Evolutionary conservation across 306 rosid genomes (phyloP), one percentile per base, ranked within the genome.

Genomic region (barrel medic (Medicago truncatula)): DNA sequence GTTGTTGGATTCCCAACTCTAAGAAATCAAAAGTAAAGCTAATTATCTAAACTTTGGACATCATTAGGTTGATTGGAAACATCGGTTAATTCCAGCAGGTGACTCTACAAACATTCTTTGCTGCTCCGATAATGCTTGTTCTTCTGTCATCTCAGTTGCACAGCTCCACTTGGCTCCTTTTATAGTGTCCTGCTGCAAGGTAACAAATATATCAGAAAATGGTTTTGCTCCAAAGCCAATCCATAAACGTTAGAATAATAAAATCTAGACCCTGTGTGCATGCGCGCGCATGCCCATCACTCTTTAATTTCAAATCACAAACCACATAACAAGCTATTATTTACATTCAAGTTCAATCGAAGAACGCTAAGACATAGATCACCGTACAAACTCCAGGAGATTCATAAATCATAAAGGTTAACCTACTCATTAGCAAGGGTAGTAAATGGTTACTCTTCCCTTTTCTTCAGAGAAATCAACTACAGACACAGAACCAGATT

Each of bases 21-120:
- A 21, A 21, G 23, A 21, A 1, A 21, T 21, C 23, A 21, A 21
- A 21, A 21, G 23, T 21, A 21, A 21, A 21, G 23, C 23, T 21
- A 21, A 68, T n/a, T n/a, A n/a, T n/a, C n/a, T n/a, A n/a, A n/a
- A n/a, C n/a, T n/a, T n/a, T n/a, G n/a, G n/a, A n/a, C n/a, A n/a
- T n/a, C n/a, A n/a, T 92, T 98, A 17, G 96, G 90, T 86, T 90
- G 97, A 85, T 90, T 92, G 34, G 96, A 78, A 23, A 86, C 77
- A 50, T 8, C 99, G 97, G 41, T 90, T 96, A 98, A 96, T 96
- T 83, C 99, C 85, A 5, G 99, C 98, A 12, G 97, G 97, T 16
- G 99, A 98, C 91, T 96, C 99, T 1, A 98, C 99, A 84, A 96
- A 96, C 99, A 96, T 96, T 88, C 99, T 87, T 85, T 96, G 99